Percentiles rank a stretch among this genome's conserved stretches.
These are phyloP conservation scores for Amaranthus palmeri DNA, from an alignment of 148 eudicot species.

Conservation along the genomic window DNA sequence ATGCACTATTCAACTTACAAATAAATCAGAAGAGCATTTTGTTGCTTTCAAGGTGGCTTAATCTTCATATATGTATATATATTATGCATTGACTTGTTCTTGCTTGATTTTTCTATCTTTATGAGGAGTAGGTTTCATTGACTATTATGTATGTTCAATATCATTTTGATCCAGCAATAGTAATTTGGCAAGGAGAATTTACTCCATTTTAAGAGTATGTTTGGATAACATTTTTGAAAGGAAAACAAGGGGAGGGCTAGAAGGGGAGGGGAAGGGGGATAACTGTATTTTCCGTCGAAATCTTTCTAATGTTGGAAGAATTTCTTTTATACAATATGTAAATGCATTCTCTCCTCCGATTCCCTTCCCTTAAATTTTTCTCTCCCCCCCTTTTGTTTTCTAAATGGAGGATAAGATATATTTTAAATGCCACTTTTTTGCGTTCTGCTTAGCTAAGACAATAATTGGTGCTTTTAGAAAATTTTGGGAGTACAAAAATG, in stretches of 20 bases:
- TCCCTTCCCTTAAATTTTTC: too few relatives aligned
- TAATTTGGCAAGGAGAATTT: not conserved
- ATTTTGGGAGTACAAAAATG: not conserved
- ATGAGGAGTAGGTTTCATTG: too few relatives aligned
- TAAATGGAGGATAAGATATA: too few relatives aligned
- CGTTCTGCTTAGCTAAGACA: not conserved
- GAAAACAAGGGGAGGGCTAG: too few relatives aligned
- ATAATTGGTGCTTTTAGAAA: not conserved
- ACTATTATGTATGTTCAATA: too few relatives aligned
- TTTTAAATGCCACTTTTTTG: not conserved
- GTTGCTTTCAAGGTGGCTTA: slow-evolving; percentile 67
- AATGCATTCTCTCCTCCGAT: too few relatives aligned
- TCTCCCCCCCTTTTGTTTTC: too few relatives aligned
- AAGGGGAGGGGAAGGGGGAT: too few relatives aligned
- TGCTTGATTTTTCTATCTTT: not conserved
- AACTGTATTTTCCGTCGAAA: too few relatives aligned
- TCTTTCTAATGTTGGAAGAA: too few relatives aligned
- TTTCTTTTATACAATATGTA: too few relatives aligned
- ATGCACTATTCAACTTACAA: slow-evolving; percentile 55
- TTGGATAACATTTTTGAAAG: too few relatives aligned
- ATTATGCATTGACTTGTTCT: not conserved
- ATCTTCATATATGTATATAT: slow-evolving; percentile 8
- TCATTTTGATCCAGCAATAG: not conserved
- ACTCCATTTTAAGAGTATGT: not conserved
- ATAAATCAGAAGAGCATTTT: slow-evolving; percentile 48